Evolutionary conservation across 164 flowering plant species (phyloP).

Genomic region (Akebia trifoliata): DNA sequence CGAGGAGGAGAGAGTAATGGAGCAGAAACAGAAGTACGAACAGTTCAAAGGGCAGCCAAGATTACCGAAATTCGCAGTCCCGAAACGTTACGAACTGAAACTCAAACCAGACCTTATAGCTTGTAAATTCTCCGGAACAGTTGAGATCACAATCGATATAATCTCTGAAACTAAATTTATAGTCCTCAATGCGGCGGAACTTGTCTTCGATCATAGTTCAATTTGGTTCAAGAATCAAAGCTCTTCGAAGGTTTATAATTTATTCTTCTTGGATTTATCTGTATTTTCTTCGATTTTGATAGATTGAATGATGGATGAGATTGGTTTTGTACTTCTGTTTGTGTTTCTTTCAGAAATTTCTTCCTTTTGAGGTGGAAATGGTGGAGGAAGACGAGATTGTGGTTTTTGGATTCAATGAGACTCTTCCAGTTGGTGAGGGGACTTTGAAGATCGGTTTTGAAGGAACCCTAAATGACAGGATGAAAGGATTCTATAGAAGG

Average conservation of each 20-base stretch:
- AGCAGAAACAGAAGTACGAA: too few species aligned
- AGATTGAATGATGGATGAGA: too few species aligned
- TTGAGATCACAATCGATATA: slow-evolving; percentile 33
- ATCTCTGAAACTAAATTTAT: slow-evolving; percentile 39
- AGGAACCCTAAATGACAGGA: too few species aligned
- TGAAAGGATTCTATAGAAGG: slow-evolving; percentile 94
- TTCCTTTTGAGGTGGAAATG: slow-evolving; percentile 31
- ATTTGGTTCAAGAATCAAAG: too few species aligned
- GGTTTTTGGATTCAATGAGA: slow-evolving; percentile 37
- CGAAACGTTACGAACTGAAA: slow-evolving; percentile 50
- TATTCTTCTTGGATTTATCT: neutral
- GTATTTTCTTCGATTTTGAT: neutral
- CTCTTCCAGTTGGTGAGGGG: slow-evolving; percentile 31
- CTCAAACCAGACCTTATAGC: slow-evolving; percentile 49
- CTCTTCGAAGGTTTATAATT: slow-evolving; percentile 7
- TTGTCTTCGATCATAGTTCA: too few species aligned
- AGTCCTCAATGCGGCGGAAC: slow-evolving; percentile 65
- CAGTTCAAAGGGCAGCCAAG: slow-evolving; percentile 54
- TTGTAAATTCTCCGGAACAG: too few species aligned
- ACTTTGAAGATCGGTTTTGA: too few species aligned
- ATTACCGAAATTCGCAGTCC: slow-evolving; percentile 50
- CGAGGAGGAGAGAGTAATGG: too few species aligned
- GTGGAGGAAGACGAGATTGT: slow-evolving; percentile 50
- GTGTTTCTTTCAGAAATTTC: slow-evolving; percentile 18
- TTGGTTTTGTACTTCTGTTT: too few species aligned